A percentile compares a stretch with the other conserved stretches of the same genome.
These are phyloP conservation scores for Dianthus caryophyllus DNA, from an alignment of 148 eudicot genomes.

Conservation along the genomic window DNA sequence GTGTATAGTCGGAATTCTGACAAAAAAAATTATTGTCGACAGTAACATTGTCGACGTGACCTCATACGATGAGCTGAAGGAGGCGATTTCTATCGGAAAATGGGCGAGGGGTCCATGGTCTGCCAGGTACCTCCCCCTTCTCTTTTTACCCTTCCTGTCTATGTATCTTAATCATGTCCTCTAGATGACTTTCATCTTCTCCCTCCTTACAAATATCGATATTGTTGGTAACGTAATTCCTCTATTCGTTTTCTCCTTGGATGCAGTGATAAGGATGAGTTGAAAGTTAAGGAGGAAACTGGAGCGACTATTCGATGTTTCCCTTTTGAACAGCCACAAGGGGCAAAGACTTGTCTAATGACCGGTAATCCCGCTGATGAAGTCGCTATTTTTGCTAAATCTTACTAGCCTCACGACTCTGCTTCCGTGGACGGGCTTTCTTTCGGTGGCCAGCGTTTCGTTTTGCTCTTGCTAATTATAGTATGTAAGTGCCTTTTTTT, in stretches of 20 bases:
- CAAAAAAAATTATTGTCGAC: constrained; percentile 18
- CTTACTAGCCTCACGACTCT: constrained; percentile 40
- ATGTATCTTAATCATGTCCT: neutral
- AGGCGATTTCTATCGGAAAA: constrained; percentile 73
- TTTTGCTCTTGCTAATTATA: neutral
- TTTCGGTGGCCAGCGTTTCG: neutral
- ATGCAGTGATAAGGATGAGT: constrained; percentile 69
- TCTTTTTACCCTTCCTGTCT: constrained; percentile 1
- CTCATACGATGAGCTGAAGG: constrained; percentile 79
- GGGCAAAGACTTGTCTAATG: constrained; percentile 70
- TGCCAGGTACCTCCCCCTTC: constrained; percentile 49
- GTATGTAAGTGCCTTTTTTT: neutral
- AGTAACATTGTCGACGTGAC: constrained; percentile 91
- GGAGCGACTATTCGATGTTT: constrained; percentile 95
- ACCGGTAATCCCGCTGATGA: constrained; percentile 87
- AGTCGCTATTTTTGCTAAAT: constrained; percentile 97
- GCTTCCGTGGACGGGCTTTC: neutral
- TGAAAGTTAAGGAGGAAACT: constrained; percentile 92
- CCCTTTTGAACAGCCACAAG: constrained; percentile 89
- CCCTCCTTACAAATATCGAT: neutral
- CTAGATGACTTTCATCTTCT: neutral
- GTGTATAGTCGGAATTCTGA: constrained; percentile 10
- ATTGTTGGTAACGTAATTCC: neutral
- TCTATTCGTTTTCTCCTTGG: constrained; percentile 14
- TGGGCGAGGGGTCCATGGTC: constrained; percentile 99